These are phyloP conservation scores for Coemansia linderi DNA, from an alignment of 371 early-diverging fungal genomes.

Conservation along the genomic window DNA sequence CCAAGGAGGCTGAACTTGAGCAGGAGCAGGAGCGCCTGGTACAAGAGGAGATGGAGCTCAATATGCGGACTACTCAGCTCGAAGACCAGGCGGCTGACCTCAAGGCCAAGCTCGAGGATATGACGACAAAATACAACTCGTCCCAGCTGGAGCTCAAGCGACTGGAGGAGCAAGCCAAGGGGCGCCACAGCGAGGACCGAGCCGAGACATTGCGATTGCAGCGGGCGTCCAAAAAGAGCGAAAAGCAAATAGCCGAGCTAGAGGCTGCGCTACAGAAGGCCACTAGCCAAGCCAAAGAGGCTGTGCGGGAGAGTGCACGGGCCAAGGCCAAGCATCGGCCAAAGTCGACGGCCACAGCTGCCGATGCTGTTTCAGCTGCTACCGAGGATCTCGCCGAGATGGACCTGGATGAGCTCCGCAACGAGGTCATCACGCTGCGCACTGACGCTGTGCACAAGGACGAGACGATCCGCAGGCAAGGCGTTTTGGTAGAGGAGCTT, in stretches of 20 bases:
- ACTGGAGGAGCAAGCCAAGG: conserved; percentile 24
- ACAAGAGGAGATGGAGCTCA: conserved; percentile 48
- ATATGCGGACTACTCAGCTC: conserved; percentile 42
- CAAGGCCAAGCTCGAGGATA: conserved; percentile 21
- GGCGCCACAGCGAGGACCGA: conserved; percentile 19
- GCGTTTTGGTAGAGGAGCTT: conserved; percentile 34
- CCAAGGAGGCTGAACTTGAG: conserved; percentile 41
- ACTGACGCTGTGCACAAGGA: conserved; percentile 41
- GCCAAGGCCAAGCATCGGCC: conserved; percentile 27
- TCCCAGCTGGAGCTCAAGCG: conserved; percentile 22
- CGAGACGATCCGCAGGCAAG: conserved; percentile 30
- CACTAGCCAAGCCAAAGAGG: conserved; percentile 14
- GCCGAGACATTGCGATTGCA: conserved; percentile 18
- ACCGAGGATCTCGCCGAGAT: conserved; percentile 41
- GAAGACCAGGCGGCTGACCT: conserved; percentile 50
- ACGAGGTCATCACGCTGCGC: conserved; percentile 31
- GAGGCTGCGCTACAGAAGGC: conserved; percentile 15
- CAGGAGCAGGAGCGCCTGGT: conserved; percentile 48
- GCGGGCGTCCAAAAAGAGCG: conserved; percentile 23
- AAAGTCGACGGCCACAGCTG: conserved; percentile 38
- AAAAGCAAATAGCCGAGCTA: conserved; percentile 31
- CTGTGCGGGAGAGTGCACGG: conserved; percentile 15
- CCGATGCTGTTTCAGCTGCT: conserved; percentile 42
- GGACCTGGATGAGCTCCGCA: conserved; percentile 36
- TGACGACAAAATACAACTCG: conserved; percentile 11